Evolutionary conservation across 2,329 filamentous ascomycete species (phyloP).

Genomic region (Dactylellina haptotyla): DNA sequence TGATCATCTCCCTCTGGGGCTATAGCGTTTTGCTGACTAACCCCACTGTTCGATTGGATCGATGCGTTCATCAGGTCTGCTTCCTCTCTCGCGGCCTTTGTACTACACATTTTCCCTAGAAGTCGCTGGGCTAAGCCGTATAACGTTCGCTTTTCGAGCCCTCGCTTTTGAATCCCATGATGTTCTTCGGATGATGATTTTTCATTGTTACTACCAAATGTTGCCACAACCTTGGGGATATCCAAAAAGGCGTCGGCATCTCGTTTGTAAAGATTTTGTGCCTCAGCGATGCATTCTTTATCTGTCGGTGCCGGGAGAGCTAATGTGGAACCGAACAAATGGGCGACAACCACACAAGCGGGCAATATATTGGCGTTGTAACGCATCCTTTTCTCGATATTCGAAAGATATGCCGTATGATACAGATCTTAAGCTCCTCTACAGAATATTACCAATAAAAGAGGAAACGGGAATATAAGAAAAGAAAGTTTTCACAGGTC

Average conservation of each 20-base stretch:
- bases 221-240: constrained; percentile 9
- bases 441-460: background rate
- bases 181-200: background rate
- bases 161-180: constrained; percentile 8
- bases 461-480: background rate
- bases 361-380: constrained; percentile 31
- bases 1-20: background rate
- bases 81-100: constrained; percentile 1
- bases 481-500: constrained; percentile 12
- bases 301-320: background rate
- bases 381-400: constrained; percentile 24
- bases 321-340: constrained; percentile 19
- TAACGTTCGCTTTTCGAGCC: constrained; percentile 12
- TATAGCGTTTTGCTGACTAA: constrained; percentile 21
- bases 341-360: constrained; percentile 27
- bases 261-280: constrained; percentile 24
- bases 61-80: background rate
- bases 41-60: constrained; percentile 7
- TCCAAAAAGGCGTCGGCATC: constrained; percentile 21
- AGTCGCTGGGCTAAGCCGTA: background rate
- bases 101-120: constrained; percentile 5
- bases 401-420: background rate
- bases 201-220: background rate
- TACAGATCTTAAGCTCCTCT: background rate
- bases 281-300: constrained; percentile 20